A percentile compares a stretch with the other conserved stretches of the same genome.
These are phyloP conservation scores for Fomes fomentarius DNA, from an alignment of 1,284 basidiomycete genomes.

Conservation along the genomic window DNA sequence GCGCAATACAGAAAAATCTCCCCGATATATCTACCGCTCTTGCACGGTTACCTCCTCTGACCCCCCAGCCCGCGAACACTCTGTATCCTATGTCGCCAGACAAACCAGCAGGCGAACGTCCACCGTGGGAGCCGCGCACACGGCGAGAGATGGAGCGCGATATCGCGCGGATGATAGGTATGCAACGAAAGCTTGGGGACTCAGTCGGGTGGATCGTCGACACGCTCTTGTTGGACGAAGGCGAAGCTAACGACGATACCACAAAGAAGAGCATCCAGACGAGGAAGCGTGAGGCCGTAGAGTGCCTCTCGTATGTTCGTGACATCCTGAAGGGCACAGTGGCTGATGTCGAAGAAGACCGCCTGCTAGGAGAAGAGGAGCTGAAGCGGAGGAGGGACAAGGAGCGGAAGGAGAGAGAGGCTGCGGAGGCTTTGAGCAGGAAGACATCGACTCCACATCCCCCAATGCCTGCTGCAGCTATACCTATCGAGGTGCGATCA, in stretches of 20 bases:
- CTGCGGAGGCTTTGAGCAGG: constrained; percentile 21
- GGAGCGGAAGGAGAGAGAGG: constrained; percentile 30
- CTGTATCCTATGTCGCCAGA: constrained; percentile 71
- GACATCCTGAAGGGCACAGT: constrained; percentile 66
- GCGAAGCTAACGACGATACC: constrained; percentile 44
- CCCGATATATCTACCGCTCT: constrained; percentile 78
- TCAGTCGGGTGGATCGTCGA: constrained; percentile 75
- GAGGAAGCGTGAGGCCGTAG: constrained; percentile 67
- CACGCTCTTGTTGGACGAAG: constrained; percentile 61
- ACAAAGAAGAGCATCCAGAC: constrained; percentile 40
- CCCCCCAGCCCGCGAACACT: constrained; percentile 44
- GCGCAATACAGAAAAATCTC: constrained; percentile 79
- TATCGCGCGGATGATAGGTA: constrained; percentile 48
- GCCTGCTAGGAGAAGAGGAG: constrained; percentile 61
- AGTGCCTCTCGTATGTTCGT: constrained; percentile 72
- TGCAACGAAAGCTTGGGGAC: constrained; percentile 66
- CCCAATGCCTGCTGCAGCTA: constrained; percentile 31
- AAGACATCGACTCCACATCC: constrained; percentile 26
- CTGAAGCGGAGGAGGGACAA: constrained; percentile 32
- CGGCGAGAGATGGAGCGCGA: constrained; percentile 71
- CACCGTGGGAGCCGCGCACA: constrained; percentile 66
- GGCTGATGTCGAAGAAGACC: constrained; percentile 60
- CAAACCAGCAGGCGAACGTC: constrained; percentile 53
- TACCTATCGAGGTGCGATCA: constrained; percentile 27
- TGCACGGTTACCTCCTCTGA: constrained; percentile 51